Evolutionary conservation across 73 alveolate genomes (phyloP), one percentile per base, ranked within the genome.

Genomic region (Urostyla sp.): DNA sequence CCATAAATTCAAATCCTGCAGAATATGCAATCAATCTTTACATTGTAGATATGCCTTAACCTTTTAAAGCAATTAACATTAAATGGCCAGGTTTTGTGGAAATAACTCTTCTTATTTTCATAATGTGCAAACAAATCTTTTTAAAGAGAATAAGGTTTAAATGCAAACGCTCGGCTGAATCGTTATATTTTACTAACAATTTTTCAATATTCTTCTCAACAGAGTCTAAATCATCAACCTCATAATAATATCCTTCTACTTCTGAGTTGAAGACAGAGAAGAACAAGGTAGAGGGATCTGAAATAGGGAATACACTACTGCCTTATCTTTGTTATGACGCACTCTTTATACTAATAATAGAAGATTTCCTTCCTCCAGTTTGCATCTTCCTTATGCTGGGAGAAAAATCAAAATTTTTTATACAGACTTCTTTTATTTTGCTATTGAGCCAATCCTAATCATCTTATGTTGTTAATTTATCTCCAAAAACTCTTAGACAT

Each of bases 1-100:
- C 76, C 43, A 46, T 72, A 0, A 30, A 15, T 35, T 84, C 75
- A 46, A 53, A 79, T 23, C 87, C 61, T 23, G 85, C 57, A 5
- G 91, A 55, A 61, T 61, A 84, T 0, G 92, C 75, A 43, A 94
- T 85, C 27, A 93, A 74, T 36, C 76, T 69, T 0, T 88, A 52
- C 20, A 93, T 61, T 11, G 88, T 73, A 24, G 80, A 18, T 59
- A 90, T 91, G 18, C 98, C 98, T 38, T 90, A 67, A 16, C 98
- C 98, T 46, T 87, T 88, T 10, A 87, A 57, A 35, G 97, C 98
- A 0, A 95, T 61, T 20, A 95, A 43, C 21, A 95, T 56, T 51
- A 85, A 83, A 51, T 95, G 91, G 32, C 97, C 98, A 72, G 75
- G 80, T 0, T 95, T 84, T 21, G 85, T 79, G 43, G 85, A 54